A percentile compares a stretch with the other conserved stretches of the same genome.
These are phyloP conservation scores for Myochromella boudieri DNA, from an alignment of 768 basidiomycete genomes.

Conservation along the genomic window DNA sequence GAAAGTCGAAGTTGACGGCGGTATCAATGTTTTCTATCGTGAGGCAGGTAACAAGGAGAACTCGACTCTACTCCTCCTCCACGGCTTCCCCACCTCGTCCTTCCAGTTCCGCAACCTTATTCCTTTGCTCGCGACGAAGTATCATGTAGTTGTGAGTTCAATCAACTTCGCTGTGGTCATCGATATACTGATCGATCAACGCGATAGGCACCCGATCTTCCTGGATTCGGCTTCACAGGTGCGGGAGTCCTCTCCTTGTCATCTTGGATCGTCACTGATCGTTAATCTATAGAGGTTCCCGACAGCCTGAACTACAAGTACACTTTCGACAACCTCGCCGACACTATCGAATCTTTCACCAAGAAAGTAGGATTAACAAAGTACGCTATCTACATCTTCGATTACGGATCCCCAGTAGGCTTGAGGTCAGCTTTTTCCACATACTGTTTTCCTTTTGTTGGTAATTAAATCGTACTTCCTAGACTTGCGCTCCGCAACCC, in stretches of 20 bases:
- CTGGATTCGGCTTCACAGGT: conserved; percentile 50
- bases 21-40: conserved; percentile 44
- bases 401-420: conserved; percentile 43
- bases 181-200: background rate
- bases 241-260: background rate
- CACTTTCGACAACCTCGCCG: conserved; percentile 39
- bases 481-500: conserved; percentile 43
- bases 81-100: conserved; percentile 51
- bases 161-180: background rate
- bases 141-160: conserved; percentile 35
- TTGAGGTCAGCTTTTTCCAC: conserved; percentile 21
- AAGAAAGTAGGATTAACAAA: conserved; percentile 35
- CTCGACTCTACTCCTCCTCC: conserved; percentile 42
- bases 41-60: conserved; percentile 32
- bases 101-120: conserved; percentile 50
- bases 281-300: conserved; percentile 24
- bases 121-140: conserved; percentile 35
- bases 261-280: background rate
- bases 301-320: conserved; percentile 34
- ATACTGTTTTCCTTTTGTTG: background rate
- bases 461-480: background rate
- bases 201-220: conserved; percentile 45
- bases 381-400: conserved; percentile 48
- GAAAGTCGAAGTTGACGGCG: conserved; percentile 21
- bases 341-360: conserved; percentile 41